Conservation (phyloP, 257 asterid species). For the Solanum etuberosum region DNA sequence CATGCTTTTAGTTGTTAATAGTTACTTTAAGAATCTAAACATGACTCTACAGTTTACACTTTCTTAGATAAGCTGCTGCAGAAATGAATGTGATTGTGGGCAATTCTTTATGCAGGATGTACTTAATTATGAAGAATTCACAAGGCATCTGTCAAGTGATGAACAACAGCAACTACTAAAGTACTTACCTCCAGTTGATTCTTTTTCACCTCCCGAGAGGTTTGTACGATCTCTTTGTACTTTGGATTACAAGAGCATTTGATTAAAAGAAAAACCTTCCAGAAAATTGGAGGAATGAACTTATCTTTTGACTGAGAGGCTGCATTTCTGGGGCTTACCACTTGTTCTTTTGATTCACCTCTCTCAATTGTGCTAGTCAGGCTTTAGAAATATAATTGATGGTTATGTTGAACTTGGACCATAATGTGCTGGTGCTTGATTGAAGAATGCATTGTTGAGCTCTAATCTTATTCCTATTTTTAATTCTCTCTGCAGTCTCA, state of each 20-base stretch:
- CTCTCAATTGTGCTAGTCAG: neutral
- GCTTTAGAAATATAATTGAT: neutral
- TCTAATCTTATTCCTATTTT: neutral
- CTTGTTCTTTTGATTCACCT: neutral
- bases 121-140: constrained; percentile 40
- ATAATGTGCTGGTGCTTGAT: neutral
- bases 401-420: neutral
- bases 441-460: neutral
- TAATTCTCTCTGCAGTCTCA: constrained; percentile 27
- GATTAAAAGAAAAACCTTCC: neutral
- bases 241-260: neutral
- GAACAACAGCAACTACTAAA: constrained; percentile 55
- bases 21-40: neutral
- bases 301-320: neutral
- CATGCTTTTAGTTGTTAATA: neutral
- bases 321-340: neutral
- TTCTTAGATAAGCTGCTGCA: neutral
- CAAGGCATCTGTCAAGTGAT: constrained; percentile 37
- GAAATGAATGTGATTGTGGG: neutral
- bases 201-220: constrained; percentile 40
- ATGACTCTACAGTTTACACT: neutral
- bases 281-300: neutral
- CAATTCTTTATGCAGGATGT: constrained; percentile 39
- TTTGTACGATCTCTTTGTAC: constrained; percentile 8
- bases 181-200: constrained; percentile 52